phyloP scores from a whole-genome alignment of 2,329 filamentous ascomycete species.

The Aspergillus carbonarius region DNA sequence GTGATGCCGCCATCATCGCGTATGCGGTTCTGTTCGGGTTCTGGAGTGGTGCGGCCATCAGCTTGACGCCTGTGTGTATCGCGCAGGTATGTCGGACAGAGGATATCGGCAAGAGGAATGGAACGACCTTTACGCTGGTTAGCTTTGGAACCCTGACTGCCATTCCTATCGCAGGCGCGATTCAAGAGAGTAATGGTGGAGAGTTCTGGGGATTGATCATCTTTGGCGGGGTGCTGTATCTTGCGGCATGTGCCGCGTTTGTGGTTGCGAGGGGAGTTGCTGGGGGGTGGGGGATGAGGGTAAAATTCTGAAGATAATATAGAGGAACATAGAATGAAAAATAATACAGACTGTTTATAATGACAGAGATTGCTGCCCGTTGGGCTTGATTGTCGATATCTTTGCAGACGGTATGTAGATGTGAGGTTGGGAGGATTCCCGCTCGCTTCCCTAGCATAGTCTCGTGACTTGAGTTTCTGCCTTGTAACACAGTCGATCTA shows the following conservation, averaged over 20 bases:
- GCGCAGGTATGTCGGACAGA: conserved; percentile 30
- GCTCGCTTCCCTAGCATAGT: too few relatives aligned
- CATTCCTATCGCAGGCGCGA: conserved; percentile 28
- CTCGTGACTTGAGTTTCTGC: too few relatives aligned
- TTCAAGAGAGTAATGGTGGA: conserved; percentile 10
- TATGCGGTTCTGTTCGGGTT: conserved; percentile 25
- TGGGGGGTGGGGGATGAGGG: conserved; percentile 20
- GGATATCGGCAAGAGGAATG: conserved; percentile 28
- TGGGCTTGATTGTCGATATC: neutral
- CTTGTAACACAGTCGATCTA: too few relatives aligned
- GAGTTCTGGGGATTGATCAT: conserved; percentile 15
- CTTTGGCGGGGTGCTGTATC: conserved; percentile 26
- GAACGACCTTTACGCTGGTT: conserved; percentile 26
- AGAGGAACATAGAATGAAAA: neutral
- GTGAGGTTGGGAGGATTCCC: too few relatives aligned
- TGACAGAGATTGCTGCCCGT: neutral
- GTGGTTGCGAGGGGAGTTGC: conserved; percentile 23
- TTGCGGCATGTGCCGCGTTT: conserved; percentile 25
- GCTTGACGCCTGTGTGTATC: conserved; percentile 33
- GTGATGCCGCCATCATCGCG: conserved; percentile 21
- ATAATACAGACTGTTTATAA: neutral
- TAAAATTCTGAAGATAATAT: conserved; percentile 13
- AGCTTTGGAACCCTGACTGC: conserved; percentile 23
- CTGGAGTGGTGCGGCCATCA: conserved; percentile 29
- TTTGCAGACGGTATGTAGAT: too few relatives aligned